Base-by-base conservation (phyloP, 371 early-diverging fungal species). In the Mortierella sp. region DNA sequence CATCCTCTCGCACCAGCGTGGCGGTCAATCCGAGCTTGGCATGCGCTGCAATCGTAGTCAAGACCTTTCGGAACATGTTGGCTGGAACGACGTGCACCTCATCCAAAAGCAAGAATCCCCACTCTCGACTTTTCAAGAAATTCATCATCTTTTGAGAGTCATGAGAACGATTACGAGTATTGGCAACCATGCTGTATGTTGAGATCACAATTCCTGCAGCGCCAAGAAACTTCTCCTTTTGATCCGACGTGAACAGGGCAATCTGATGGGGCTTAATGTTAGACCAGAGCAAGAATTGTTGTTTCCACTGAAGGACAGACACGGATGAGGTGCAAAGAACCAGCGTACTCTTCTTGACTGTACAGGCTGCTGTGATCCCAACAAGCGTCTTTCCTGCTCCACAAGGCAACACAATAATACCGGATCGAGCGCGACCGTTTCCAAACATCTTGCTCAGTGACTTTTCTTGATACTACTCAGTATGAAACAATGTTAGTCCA, bases 71-170 rank as follows among this genome's bases (percentile, higher is more conserved):
- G 86, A 99, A 99, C 96, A 99, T 97, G 73, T 97, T 95, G 52
- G 99, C 99, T 10, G 99, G 99, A 8, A 99, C 99, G 54, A 99
- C 99, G 83, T 99, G 99, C 9, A 99, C 99, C 86, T 99, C 99
- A 83, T 99, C 99, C 26, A 99, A 88, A 5, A 99, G 78, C 70
- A 99, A 83, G 66, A 99, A 93, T 0, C 99, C 99, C 99, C 99
- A 99, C 86, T 99, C 99, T 35, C 93, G 94, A 24, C 89, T 87
- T 59, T 90, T 89, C 54, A 99, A 86, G 70, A 95, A 96, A 58
- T 98, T 96, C 97, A 99, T 97, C 93, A 99, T 97, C 75, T 96
- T 95, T 78, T 96, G 93, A 0, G 99, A 94, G 68, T 98, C 98
- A 76, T 95, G 93, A 0, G 99, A 97, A 55, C 99, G 92, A 78